Evolutionary conservation across 1,284 basidiomycete species (phyloP).

Genomic region (Puccinia triticina): DNA sequence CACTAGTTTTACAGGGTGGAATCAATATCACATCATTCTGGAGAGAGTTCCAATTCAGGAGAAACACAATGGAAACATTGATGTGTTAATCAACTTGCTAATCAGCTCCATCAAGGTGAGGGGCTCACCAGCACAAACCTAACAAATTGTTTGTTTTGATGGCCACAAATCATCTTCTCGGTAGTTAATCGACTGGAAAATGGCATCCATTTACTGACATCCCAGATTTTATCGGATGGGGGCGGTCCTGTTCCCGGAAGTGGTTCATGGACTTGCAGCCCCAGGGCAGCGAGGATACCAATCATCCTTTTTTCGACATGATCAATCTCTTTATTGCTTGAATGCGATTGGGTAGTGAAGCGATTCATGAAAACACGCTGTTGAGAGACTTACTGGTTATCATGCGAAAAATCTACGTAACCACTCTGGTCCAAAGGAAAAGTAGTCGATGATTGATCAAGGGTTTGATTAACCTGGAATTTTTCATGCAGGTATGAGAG

Average conservation of each 20-base stretch:
- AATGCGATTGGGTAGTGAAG: neutral
- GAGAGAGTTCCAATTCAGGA: neutral
- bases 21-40: conserved; percentile 9
- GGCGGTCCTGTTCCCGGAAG: conserved; percentile 18
- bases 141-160: neutral
- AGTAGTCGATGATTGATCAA: conserved; percentile 25
- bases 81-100: neutral
- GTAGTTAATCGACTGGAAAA: conserved; percentile 33
- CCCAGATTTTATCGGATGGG: conserved; percentile 7
- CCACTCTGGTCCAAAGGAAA: conserved; percentile 31
- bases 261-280: neutral
- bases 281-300: conserved; percentile 32
- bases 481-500: neutral
- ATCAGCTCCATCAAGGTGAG: neutral
- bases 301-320: conserved; percentile 26
- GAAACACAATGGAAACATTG: neutral
- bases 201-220: conserved; percentile 31
- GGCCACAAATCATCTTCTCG: conserved; percentile 32
- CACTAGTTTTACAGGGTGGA: neutral
- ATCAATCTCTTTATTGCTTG: neutral
- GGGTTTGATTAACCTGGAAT: conserved; percentile 41
- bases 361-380: neutral
- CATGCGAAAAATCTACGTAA: conserved; percentile 46
- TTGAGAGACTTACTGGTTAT: conserved; percentile 37
- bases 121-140: conserved; percentile 6